phyloP scores from a whole-genome alignment of 495 filamentous ascomycete genomes.

The Oidiodendron maius region DNA sequence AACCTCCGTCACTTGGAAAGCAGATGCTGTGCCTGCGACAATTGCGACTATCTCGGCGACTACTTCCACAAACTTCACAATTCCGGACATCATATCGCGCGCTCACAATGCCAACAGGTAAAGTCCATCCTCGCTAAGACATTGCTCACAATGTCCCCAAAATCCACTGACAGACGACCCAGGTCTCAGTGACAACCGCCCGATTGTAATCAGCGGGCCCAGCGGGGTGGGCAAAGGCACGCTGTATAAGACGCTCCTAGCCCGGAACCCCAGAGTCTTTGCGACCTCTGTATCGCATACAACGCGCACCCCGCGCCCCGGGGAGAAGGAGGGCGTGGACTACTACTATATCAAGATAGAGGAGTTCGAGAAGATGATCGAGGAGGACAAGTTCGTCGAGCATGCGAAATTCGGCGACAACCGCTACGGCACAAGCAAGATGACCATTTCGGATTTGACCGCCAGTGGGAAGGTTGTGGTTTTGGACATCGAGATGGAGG shows the following conservation, averaged over 20 bases:
- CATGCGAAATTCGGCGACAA: slow-evolving; percentile 85
- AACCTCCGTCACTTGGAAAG: too few relatives aligned
- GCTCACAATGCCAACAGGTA: slow-evolving; percentile 42
- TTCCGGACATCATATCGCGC: slow-evolving; percentile 1
- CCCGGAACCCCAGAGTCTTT: slow-evolving; percentile 65
- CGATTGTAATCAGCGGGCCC: slow-evolving; percentile 83
- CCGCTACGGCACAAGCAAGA: slow-evolving; percentile 76
- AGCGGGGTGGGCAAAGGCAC: slow-evolving; percentile 86
- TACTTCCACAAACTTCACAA: slow-evolving; percentile 1
- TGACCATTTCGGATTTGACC: slow-evolving; percentile 68
- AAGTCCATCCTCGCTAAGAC: too few relatives aligned
- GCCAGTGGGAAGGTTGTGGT: slow-evolving; percentile 62
- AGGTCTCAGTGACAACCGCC: slow-evolving; percentile 38
- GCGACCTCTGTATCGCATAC: slow-evolving; percentile 84
- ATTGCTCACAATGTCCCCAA: too few relatives aligned
- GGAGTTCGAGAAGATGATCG: slow-evolving; percentile 62
- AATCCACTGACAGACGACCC: too few relatives aligned
- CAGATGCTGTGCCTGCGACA: slow-evolving; percentile 15
- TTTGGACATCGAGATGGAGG: slow-evolving; percentile 94
- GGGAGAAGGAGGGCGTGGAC: slow-evolving; percentile 69
- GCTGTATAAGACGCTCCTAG: slow-evolving; percentile 65
- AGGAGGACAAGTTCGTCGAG: slow-evolving; percentile 75
- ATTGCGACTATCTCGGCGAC: background rate
- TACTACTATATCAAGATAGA: slow-evolving; percentile 76
- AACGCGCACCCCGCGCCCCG: slow-evolving; percentile 68